Base-by-base conservation (phyloP, 2,329 filamentous ascomycete genomes). In the Aspergillus latus region DNA sequence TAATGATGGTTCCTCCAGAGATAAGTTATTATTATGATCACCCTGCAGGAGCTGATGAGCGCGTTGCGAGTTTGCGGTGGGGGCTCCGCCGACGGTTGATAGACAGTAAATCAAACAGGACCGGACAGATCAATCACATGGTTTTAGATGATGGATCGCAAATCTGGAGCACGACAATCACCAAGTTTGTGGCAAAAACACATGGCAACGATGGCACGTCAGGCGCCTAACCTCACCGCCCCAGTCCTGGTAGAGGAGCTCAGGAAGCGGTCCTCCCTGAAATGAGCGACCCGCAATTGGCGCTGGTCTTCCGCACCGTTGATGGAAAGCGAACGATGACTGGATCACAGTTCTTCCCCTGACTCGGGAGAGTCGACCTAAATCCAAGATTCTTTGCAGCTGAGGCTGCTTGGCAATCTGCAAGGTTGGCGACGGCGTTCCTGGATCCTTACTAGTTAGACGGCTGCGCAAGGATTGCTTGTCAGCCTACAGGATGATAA, bases 261-360 rank as follows among this genome's bases (percentile, higher is more conserved):
- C 21, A 21, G 21, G 21, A 34, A 37, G 54, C 39, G 49, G 52
- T 55, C 57, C 60, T 59, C 29, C 44, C 21, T 48, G 50, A 64
- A 64, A 64, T 63, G 59, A 64, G 54, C 61, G 36, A 56, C 53
- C 63, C 63, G 64, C 64, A 58, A 49, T 58, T 52, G 59, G 51
- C 46, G 53, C 52, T 39, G 52, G 63, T 63, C 61, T 62, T 66
- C 61, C 56, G 56, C 57, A 49, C 59, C 59, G 62, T 64, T 64
- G 60, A 50, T 21, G 37, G 21, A 49, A 43, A 29, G 45, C 36
- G n/a, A n/a, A 47, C 36, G 29, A 15, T 43, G 29, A 58, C 56
- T 58, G 56, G 56, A 46, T 43, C 15, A 13, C 40, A 52, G 48
- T 40, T 44, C 37, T 52, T 57, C 49, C 49, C 54, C 54, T 57